Base-by-base conservation (phyloP, 495 filamentous ascomycete species). In the Cenococcum geophilum region DNA sequence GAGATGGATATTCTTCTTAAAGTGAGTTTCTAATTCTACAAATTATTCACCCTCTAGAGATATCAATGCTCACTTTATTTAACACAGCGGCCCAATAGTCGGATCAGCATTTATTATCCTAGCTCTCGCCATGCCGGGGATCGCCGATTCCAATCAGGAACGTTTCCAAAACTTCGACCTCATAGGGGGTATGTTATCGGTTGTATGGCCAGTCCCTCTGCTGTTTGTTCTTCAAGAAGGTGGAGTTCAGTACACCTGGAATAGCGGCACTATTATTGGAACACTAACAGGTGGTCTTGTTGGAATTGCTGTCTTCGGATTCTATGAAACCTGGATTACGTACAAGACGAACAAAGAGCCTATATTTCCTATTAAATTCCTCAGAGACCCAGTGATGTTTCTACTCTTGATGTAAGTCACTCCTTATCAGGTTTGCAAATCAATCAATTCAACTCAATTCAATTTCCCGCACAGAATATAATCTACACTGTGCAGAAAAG, bases 1-100 rank as follows among this genome's bases (percentile, higher is more conserved):
- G 65, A 23, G 65, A 20, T 64, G 61, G 63, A 61, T 68, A 35
- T 68, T 68, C 11, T 77, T 72, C 64, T 56, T 57, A 5, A 70
- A 76, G 11, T 69, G 32, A 62, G 63, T 62, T 32, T 32, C 40
- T 4, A 16, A 45, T 18, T 14, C 40, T 45, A 16, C 40, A 45
- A 14, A 10, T 4, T 18, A 45, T 45, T 1, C 11, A 16, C 4
- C 40, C 4, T 4, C 40, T 18, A 4, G 40, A 45, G 6, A 32
- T 32, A 32, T 2, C 11, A 45, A 45, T 52, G 21, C 14, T 50
- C 8, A 32, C 55, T 36, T 11, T 27, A 47, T 36, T n/a, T 49
- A n/a, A 18, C 1, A 10, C 20, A 67, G 64, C 49, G 65, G 61
- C 11, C 65, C 65, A 5, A 60, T 64, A 16, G 48, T 68, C 16